Conservation (phyloP, 1,284 basidiomycete genomes). For the Cystobasidium pallidum region DNA sequence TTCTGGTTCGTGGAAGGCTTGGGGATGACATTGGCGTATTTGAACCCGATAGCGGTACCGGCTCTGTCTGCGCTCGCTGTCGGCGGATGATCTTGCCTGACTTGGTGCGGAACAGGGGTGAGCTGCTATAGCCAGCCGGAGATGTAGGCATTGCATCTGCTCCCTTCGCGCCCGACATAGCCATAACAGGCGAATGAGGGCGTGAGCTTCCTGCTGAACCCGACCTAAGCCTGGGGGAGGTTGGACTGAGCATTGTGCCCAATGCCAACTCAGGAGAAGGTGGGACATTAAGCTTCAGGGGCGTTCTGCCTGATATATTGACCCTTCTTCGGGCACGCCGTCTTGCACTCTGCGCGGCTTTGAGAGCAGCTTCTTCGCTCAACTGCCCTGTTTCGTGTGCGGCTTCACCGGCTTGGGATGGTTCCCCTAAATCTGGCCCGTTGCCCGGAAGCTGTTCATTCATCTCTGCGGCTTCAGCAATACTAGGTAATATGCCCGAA, state of each 20-base stretch:
- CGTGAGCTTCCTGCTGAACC: slow-evolving; percentile 7
- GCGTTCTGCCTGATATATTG: slow-evolving; percentile 41
- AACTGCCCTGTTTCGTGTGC: background rate
- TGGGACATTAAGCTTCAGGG: slow-evolving; percentile 35
- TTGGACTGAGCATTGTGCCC: background rate
- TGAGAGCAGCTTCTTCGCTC: slow-evolving; percentile 32
- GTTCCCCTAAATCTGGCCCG: slow-evolving; percentile 8
- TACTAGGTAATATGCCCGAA: slow-evolving; percentile 18
- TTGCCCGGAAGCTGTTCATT: slow-evolving; percentile 21
- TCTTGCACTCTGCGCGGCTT: slow-evolving; percentile 36
- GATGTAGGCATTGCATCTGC: slow-evolving; percentile 14
- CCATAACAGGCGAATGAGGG: slow-evolving; percentile 4
- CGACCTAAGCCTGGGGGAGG: background rate
- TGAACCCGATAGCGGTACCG: slow-evolving; percentile 10
- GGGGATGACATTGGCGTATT: slow-evolving; percentile 17
- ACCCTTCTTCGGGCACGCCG: slow-evolving; percentile 37
- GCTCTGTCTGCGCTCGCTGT: slow-evolving; percentile 38
- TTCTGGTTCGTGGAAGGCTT: slow-evolving; percentile 18
- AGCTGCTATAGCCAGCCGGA: slow-evolving; percentile 12
- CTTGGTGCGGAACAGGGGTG: slow-evolving; percentile 12
- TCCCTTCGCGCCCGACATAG: background rate
- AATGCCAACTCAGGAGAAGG: slow-evolving; percentile 26
- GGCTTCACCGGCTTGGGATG: slow-evolving; percentile 6
- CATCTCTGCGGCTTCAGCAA: slow-evolving; percentile 36
- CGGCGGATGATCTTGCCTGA: slow-evolving; percentile 17